A percentile compares a stretch with the other conserved stretches of the same genome.
These are phyloP conservation scores for Vigna mungo DNA, from an alignment of 306 rosid genomes.

Conservation along the genomic window DNA sequence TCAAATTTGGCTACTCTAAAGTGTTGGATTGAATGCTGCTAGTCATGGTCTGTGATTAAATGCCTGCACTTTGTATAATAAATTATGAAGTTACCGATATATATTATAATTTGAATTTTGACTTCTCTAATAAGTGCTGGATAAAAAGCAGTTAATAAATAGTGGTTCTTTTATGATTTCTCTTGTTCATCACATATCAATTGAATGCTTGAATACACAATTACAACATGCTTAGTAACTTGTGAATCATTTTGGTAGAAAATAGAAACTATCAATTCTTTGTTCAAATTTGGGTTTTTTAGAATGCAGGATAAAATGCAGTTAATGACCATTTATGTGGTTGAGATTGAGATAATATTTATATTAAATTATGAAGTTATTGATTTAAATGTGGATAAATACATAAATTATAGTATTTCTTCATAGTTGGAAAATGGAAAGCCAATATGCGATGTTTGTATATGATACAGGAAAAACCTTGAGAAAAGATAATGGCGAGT, in stretches of 20 bases:
- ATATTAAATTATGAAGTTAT: not conserved
- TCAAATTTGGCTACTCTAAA: not conserved
- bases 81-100: not conserved
- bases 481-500: conserved; percentile 66
- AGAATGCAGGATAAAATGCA: not conserved
- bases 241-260: not conserved
- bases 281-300: not conserved
- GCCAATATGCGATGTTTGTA: conserved; percentile 21
- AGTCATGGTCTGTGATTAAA: not conserved
- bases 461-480: conserved; percentile 45
- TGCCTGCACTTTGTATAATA: not conserved
- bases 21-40: not conserved
- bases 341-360: not conserved
- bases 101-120: conserved; percentile 9
- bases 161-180: not conserved
- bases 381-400: conserved; percentile 15
- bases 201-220: not conserved
- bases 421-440: conserved; percentile 25
- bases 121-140: not conserved
- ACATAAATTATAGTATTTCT: not conserved
- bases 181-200: not conserved
- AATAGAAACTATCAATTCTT: not conserved
- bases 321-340: not conserved
- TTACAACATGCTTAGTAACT: not conserved
- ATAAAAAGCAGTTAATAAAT: not conserved